Evolutionary conservation across 169 alveolate genomes (phyloP), one percentile per base, ranked within the genome.

Genomic region (Cryptosporidium parvum): DNA sequence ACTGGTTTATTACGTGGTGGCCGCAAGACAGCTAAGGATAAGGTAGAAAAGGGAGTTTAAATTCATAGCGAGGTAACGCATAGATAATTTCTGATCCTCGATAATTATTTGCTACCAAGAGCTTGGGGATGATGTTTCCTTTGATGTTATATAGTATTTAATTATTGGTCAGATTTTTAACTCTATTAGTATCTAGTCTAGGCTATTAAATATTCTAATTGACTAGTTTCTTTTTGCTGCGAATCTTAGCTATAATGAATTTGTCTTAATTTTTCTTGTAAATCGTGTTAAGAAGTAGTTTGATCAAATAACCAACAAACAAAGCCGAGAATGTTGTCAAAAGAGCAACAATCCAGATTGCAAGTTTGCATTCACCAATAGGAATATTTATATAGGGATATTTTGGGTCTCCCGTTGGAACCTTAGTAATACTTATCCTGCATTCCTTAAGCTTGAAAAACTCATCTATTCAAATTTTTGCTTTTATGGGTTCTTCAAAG

Each of bases 1-100:
- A 98, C 99, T 65, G 99, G 99, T 94, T 95, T 97, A 75, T 93
- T 98, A 58, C 97, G 99, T 89, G 99, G 99, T 85, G 99, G 99
- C 56, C 89, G 89, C 0, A 80, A 80, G 75, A 62, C 89, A n/a
- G 52, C 68, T 5, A 80, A 80, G 75, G 89, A 80, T 23, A 80
- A 65, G 75, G 62, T 51, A 26, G 89, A 80, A 16, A 80, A 80
- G 75, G 75, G 80, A 35, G 89, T 80, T 80, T 80, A 65, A 80
- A 21, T 39, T 75, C 37, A 5, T 31, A 73, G 44, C 9, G 70
- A 31, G 53, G 29, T 35, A 70, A 61, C 48, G 59, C 70, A 44
- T 42, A 44, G 75, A 44, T 62, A 65, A 45, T 42, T 73, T 73
- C 86, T 73, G 86, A 59, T 73, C 51, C 39, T n/a, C n/a, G 59